Base-by-base conservation (phyloP, 768 basidiomycete genomes). In the Hygrophorus pudorinus region DNA sequence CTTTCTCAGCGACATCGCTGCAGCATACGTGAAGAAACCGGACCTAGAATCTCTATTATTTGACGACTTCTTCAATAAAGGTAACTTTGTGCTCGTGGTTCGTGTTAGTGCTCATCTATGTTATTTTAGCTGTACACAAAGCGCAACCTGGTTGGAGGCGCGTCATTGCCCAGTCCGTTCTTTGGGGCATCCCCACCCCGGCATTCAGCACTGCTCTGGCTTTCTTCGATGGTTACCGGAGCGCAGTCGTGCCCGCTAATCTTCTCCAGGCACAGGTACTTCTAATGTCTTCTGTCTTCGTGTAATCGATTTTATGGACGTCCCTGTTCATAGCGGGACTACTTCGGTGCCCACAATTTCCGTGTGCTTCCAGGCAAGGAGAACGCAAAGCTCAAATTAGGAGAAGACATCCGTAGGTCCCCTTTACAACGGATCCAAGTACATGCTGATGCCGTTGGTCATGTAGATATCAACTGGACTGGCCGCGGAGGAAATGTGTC, bases 341-440 rank as follows among this genome's bases (percentile, higher is more conserved):
- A 93, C 78, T 99, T 99, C 63, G 94, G 96, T 65, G 89, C 93
- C 35, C 94, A 97, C 73, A 97, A 94, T 44, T 98, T 96, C 89
- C 77, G 81, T 43, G 91, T 97, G 47, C 71, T 90, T 30, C 83
- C 91, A 44, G 91, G 93, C 43, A 85, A 86, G 68, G 92, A 91
- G 67, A 94, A 88, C 64, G 73, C 72, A 40, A 80, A 68, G 59
- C 81, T 94, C 67, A 78, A 79, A 67, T 56, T 76, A 47, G 84
- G 78, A 60, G 68, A 87, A 65, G 88, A 94, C 61, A 91, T 97
- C 62, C 88, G 87, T 90, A 62, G 56, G 88, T 78, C 16, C 33
- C 27, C 29, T 51, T 4, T n/a, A 24, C 33, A 18, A 41, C 21
- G 9, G 37, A 11, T 8, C 8, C 17, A 20, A 11, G 20, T 45